A percentile compares a stretch with the other conserved stretches of the same genome.
Conservation (phyloP, 768 basidiomycete genomes). For the Termitomyces sp. region DNA sequence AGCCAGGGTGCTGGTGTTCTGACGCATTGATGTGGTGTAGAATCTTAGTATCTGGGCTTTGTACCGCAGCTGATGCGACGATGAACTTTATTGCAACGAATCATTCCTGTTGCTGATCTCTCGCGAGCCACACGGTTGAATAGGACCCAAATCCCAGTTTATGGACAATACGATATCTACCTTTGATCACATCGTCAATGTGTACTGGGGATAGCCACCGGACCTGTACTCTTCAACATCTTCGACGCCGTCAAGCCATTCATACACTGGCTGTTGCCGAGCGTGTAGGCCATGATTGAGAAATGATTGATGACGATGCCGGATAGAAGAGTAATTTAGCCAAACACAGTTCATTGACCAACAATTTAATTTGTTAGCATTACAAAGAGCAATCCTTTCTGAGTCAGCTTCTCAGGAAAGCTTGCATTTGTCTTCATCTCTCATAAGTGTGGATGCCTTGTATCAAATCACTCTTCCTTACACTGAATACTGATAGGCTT, state of each 20-base stretch:
- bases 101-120: constrained; percentile 28
- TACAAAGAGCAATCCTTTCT: background rate
- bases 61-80: constrained; percentile 34
- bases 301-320: too few species aligned
- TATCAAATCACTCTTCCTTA: background rate
- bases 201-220: constrained; percentile 30
- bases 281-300: too few species aligned
- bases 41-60: background rate
- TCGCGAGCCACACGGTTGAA: constrained; percentile 41
- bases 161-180: constrained; percentile 43
- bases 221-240: constrained; percentile 22
- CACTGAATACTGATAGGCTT: background rate
- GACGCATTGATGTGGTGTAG: background rate
- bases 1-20: constrained; percentile 18
- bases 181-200: constrained; percentile 34
- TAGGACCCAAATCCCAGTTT: constrained; percentile 52
- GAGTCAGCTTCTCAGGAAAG: background rate
- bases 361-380: too few species aligned
- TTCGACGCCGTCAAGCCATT: background rate
- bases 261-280: too few species aligned
- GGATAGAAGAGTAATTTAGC: too few species aligned
- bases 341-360: too few species aligned
- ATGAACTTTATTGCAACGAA: constrained; percentile 50
- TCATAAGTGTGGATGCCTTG: background rate
- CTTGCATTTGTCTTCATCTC: background rate